Conservation (phyloP, 371 early-diverging fungal species). For the Capniomyces stellatus region DNA sequence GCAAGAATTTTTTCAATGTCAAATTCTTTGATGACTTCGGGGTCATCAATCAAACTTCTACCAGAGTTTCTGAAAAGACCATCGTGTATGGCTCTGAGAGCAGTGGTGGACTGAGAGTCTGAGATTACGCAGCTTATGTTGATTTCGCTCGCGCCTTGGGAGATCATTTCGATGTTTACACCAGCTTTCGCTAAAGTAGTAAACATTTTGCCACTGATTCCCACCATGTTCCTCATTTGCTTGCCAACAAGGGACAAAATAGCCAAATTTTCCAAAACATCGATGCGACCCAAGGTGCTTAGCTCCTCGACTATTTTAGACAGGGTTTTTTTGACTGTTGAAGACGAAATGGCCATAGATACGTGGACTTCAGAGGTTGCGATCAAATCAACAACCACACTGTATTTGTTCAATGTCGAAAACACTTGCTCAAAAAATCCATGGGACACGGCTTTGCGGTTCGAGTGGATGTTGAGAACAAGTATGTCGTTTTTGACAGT, state of each 20-base stretch:
- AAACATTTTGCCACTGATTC: slow-evolving; percentile 88
- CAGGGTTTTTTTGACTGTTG: slow-evolving; percentile 38
- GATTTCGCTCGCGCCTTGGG: slow-evolving; percentile 92
- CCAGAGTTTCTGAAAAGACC: neutral
- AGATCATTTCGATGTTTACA: slow-evolving; percentile 97
- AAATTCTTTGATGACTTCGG: neutral
- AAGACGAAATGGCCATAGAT: slow-evolving; percentile 77
- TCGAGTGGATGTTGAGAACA: slow-evolving; percentile 86
- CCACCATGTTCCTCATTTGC: slow-evolving; percentile 91
- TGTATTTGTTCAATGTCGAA: slow-evolving; percentile 63
- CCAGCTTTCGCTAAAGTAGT: slow-evolving; percentile 65
- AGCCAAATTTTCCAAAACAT: slow-evolving; percentile 63
- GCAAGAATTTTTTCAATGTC: too few species aligned
- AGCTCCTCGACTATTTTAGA: slow-evolving; percentile 48
- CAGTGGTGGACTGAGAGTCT: slow-evolving; percentile 41
- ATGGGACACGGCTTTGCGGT: slow-evolving; percentile 81
- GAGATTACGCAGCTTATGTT: slow-evolving; percentile 93
- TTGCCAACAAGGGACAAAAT: slow-evolving; percentile 91
- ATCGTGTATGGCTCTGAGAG: slow-evolving; percentile 79
- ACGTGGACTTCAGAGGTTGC: slow-evolving; percentile 92
- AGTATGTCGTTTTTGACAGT: slow-evolving; percentile 90
- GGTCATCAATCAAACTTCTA: neutral
- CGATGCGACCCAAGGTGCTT: slow-evolving; percentile 48
- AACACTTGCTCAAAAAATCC: slow-evolving; percentile 93
- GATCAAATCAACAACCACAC: slow-evolving; percentile 88